A percentile compares a stretch with the other conserved stretches of the same genome.
These are phyloP conservation scores for Cucurbita pepo DNA, from an alignment of 306 rosid genomes.

Conservation along the genomic window DNA sequence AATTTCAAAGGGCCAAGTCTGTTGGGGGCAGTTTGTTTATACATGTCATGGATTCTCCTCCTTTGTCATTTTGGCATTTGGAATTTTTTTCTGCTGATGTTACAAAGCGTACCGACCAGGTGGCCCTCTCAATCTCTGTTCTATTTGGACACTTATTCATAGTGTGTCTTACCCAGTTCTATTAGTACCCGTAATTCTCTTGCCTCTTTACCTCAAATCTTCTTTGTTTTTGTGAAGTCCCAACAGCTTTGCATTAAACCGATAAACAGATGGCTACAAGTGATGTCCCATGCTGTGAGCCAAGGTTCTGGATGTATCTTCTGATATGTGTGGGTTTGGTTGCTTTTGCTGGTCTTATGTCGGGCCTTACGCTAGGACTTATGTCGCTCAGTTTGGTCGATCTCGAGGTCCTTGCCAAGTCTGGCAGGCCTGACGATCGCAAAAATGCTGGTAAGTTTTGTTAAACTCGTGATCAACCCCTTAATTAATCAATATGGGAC, in stretches of 20 bases:
- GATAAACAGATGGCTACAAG: conserved; percentile 14
- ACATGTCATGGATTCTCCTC: background rate
- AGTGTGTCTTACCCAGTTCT: background rate
- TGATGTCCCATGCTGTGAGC: conserved; percentile 31
- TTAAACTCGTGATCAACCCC: no score
- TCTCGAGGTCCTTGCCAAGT: conserved; percentile 59
- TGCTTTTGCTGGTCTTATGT: conserved; percentile 43
- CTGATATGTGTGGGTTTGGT: conserved; percentile 23
- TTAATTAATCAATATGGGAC: no score
- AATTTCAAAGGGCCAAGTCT: conserved; percentile 2
- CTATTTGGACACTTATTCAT: background rate
- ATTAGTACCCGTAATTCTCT: background rate
- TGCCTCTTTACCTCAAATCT: background rate
- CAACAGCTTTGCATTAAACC: background rate
- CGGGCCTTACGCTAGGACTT: conserved; percentile 66
- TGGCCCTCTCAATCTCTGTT: background rate
- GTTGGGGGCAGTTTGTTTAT: background rate
- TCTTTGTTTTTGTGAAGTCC: background rate
- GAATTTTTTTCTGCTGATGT: background rate
- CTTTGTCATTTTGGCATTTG: background rate
- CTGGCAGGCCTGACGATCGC: conserved; percentile 41
- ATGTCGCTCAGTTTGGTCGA: conserved; percentile 52
- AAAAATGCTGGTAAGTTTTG: conserved; percentile 41
- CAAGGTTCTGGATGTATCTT: conserved; percentile 37
- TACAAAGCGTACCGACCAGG: background rate